phyloP scores from a whole-genome alignment of 768 basidiomycete species.

The Podaxis mareebaensis region DNA sequence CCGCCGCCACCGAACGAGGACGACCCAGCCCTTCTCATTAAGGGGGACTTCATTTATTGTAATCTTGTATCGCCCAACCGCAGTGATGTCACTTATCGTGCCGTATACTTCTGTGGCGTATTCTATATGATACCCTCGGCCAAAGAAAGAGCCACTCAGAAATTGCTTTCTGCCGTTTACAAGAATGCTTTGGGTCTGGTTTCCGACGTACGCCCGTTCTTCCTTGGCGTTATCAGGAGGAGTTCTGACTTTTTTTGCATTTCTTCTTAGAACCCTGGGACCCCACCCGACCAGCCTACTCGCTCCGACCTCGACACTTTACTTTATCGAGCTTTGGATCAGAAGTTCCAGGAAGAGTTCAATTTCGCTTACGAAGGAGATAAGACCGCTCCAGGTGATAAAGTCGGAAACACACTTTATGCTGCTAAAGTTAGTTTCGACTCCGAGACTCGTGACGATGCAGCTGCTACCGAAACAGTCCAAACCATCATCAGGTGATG shows the following conservation, averaged over 20 bases:
- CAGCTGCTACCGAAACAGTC: neutral
- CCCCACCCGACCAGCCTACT: neutral
- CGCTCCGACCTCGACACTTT: neutral
- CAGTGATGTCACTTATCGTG: neutral
- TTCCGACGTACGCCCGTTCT: neutral
- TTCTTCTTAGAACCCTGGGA: neutral
- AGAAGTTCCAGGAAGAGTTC: neutral
- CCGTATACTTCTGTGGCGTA: neutral
- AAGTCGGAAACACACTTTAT: neutral
- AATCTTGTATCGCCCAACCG: neutral
- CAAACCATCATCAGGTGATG: neutral
- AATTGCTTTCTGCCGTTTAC: neutral
- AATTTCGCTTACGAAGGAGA: neutral
- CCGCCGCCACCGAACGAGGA: neutral
- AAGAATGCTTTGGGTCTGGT: neutral
- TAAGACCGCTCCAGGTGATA: neutral
- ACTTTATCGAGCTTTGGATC: neutral
- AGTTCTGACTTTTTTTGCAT: neutral
- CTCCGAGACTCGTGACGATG: neutral
- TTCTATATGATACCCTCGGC: neutral
- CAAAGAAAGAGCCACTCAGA: neutral
- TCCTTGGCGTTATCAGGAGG: neutral
- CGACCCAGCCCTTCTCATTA: neutral
- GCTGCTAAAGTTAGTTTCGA: neutral
- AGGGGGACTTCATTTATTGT: neutral